Evolutionary conservation across 805 yeast species (phyloP).

Genomic region (Barnettozyma wickerhamii): DNA sequence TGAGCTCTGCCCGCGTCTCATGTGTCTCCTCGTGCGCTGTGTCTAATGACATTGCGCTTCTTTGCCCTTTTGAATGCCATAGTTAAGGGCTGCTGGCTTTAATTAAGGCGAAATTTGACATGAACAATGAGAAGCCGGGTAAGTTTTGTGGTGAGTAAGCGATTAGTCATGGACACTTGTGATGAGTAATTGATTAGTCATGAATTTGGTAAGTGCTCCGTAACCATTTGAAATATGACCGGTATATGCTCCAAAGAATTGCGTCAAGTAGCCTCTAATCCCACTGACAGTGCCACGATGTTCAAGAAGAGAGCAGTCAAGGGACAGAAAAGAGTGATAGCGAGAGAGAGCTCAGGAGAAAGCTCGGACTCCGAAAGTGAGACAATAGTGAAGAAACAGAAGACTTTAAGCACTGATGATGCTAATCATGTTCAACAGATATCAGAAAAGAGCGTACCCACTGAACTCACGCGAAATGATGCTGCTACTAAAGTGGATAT

Average conservation of each 20-base stretch:
- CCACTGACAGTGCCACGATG: constrained; percentile 22
- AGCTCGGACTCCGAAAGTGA: constrained; percentile 12
- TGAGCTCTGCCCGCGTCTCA: constrained; percentile 36
- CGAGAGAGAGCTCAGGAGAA: constrained; percentile 6
- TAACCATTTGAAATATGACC: too few relatives aligned
- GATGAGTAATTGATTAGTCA: too few relatives aligned
- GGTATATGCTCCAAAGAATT: too few relatives aligned
- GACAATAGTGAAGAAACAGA: constrained; percentile 10
- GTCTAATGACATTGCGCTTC: constrained; percentile 13
- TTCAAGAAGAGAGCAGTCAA: constrained; percentile 35
- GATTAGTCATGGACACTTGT: too few relatives aligned
- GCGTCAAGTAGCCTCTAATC: too few relatives aligned
- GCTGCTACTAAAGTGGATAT: constrained; percentile 24
- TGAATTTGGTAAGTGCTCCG: too few relatives aligned
- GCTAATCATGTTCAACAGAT: background rate
- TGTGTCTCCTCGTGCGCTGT: constrained; percentile 25
- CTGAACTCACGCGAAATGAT: constrained; percentile 16
- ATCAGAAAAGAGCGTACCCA: background rate
- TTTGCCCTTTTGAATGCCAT: too few relatives aligned
- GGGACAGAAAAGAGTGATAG: constrained; percentile 12
- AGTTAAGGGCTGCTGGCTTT: too few relatives aligned
- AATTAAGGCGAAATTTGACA: too few relatives aligned
- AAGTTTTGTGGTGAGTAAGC: too few relatives aligned
- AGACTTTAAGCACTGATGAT: constrained; percentile 1
- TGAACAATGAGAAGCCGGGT: too few relatives aligned